Base-by-base conservation (phyloP, 75 land plant genomes). In the Azolla pinnata region DNA sequence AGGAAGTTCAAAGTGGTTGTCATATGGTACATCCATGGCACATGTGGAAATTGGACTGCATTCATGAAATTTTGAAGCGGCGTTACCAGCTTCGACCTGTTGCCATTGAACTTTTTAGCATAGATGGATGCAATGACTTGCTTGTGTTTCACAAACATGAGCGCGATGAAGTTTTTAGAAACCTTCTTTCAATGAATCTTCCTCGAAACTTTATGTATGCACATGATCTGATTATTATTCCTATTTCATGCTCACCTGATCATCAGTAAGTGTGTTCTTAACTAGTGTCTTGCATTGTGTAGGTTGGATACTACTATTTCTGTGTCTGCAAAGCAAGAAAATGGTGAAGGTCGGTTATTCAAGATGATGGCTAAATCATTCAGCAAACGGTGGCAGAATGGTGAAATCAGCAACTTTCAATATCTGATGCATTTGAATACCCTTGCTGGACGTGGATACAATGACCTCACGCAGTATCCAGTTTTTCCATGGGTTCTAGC, bases 101-200 rank as follows among this genome's bases (percentile, higher is more conserved):
- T 70, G 99, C 99, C 31, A 66, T 95, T 80, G 99, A 95, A 73
- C 78, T 95, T 60, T 95, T 95, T 50, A 90, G 99, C 88, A 86
- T 95, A 88, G 99, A 95, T 86, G 99, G 99, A 23, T 86, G 80
- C 56, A 95, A 95, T 82, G 99, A 95, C 57, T 85, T 95, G 38
- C 72, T 95, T 44, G 88, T 95, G 35, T 95, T 95, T 62, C 99
- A 90, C 71, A 95, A 95, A 67, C 83, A 76, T 57, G 99, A 95
- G 70, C 83, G 99, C 49, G 99, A 95, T 61, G 99, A 95, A 58
- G 97, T 95, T 9, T 95, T 95, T 67, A 90, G 75, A 53, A 95
- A 95, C 67, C 77, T 95, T 54, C 70, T 86, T 54, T 79, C 99
- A 2, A 73, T 86, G 80, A 90, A 90, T 80, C 91, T 95, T 58